phyloP scores from a whole-genome alignment of 73 alveolate species.

The Symbiodinium pilosum region DNA sequence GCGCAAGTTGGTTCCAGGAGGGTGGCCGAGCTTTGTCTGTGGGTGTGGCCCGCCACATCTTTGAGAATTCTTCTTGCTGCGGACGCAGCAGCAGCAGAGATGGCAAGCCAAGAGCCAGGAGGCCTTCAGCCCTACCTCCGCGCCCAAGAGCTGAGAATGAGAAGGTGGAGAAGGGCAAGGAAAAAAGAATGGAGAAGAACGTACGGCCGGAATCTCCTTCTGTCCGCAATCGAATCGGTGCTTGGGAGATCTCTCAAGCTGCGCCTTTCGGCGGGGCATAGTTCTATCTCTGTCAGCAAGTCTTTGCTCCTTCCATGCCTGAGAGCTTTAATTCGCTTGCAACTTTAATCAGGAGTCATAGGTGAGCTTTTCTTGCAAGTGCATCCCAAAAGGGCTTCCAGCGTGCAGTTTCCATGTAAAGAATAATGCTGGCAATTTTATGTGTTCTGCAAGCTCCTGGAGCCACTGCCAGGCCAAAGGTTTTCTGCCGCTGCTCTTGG shows the following conservation, averaged over 20 bases:
- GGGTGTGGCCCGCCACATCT: conserved; percentile 67
- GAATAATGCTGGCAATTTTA: too few relatives aligned
- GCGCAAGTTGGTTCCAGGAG: too few relatives aligned
- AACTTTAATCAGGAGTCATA: too few relatives aligned
- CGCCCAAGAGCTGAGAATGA: neutral
- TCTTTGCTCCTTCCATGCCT: too few relatives aligned
- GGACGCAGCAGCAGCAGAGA: neutral
- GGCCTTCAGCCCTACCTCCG: neutral
- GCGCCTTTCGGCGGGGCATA: conserved; percentile 8
- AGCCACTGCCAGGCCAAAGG: too few relatives aligned
- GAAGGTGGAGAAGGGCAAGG: neutral
- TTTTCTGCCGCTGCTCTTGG: too few relatives aligned
- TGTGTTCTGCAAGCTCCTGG: too few relatives aligned
- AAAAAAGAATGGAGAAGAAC: neutral
- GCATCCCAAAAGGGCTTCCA: too few relatives aligned
- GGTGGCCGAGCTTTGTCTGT: conserved; percentile 70
- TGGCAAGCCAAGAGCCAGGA: neutral
- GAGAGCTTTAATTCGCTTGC: too few relatives aligned
- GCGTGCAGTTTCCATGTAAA: too few relatives aligned
- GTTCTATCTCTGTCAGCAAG: too few relatives aligned
- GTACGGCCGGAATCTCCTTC: neutral
- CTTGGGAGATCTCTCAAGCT: conserved; percentile 3
- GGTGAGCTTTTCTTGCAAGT: too few relatives aligned
- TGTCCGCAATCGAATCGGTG: conserved; percentile 6
- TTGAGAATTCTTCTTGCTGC: neutral